Base-by-base conservation (phyloP, 1,139 yeast species). In the Candida gigantensis region DNA sequence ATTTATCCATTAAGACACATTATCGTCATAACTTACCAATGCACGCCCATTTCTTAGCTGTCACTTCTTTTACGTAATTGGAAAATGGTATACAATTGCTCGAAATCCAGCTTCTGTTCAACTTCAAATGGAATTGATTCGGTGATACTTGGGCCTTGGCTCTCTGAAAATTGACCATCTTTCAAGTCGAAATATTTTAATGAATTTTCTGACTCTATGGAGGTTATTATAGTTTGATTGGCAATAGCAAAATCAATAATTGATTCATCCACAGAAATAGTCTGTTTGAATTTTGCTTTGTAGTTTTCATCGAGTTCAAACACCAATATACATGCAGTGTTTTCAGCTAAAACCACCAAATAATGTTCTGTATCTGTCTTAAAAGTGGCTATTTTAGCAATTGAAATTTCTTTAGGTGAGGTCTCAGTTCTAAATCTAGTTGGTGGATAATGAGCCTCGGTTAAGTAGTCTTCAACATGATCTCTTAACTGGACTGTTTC, bases 11-110 rank as follows among this genome's bases (percentile, higher is more conserved):
- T n/a, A n/a, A n/a, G n/a, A n/a, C n/a, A n/a, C n/a, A n/a, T n/a
- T n/a, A n/a, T n/a, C n/a, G n/a, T n/a, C n/a, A n/a, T n/a, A n/a
- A n/a, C n/a, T n/a, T n/a, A n/a, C n/a, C n/a, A n/a, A n/a, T n/a
- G n/a, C n/a, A n/a, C n/a, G n/a, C n/a, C n/a, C 19, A 18, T 23
- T 6, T n/a, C 17, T 32, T 45, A 68, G 44, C 84, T 88, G 55
- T 87, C 96, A 45, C 94, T 84, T 59, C 95, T 81, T 63, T 88
- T 88, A 54, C 95, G 81, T 49, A 88, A 69, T 30, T 79, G 72
- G 42, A 76, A 73, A 25, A 79, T 70, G 36, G 73, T 72, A 57
- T 83, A 84, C 49, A 87, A 70, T 11, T 92, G 86, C 45, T 78
- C 79, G 36, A 78, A 60, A 11, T 80, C 81, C 1, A 57, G 39